Conservation (phyloP, 805 yeast species). For the Metschnikowia arizonensis region DNA sequence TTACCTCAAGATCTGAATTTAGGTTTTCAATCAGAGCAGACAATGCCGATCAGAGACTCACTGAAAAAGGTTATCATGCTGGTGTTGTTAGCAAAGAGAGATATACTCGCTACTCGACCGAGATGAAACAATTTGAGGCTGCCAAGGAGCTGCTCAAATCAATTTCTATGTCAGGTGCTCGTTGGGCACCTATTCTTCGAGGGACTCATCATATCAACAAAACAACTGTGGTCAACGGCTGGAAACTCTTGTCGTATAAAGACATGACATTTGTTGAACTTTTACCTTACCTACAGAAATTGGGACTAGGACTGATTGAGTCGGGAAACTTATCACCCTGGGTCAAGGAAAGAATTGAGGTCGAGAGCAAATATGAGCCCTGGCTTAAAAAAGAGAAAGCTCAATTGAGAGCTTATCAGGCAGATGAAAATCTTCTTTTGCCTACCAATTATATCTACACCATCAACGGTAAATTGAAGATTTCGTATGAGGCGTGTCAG, state of each 20-base stretch:
- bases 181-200: slow-evolving; percentile 57
- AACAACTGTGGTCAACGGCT: slow-evolving; percentile 46
- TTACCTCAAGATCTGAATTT: slow-evolving; percentile 93
- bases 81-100: slow-evolving; percentile 69
- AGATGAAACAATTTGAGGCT: slow-evolving; percentile 41
- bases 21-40: slow-evolving; percentile 87
- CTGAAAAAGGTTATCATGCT: slow-evolving; percentile 56
- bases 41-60: slow-evolving; percentile 85
- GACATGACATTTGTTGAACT: slow-evolving; percentile 32
- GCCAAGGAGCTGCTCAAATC: slow-evolving; percentile 45
- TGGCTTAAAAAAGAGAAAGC: slow-evolving; percentile 69
- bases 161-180: slow-evolving; percentile 47
- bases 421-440: slow-evolving; percentile 73
- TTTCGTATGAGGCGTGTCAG: slow-evolving; percentile 73
- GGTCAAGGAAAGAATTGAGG: slow-evolving; percentile 56
- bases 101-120: slow-evolving; percentile 45
- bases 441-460: slow-evolving; percentile 67
- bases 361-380: slow-evolving; percentile 81
- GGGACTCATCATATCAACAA: slow-evolving; percentile 45
- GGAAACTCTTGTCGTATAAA: slow-evolving; percentile 63
- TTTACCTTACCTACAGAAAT: slow-evolving; percentile 25
- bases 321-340: slow-evolving; percentile 29
- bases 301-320: slow-evolving; percentile 24
- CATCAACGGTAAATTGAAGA: slow-evolving; percentile 42
- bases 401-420: slow-evolving; percentile 69